These are phyloP conservation scores for Ogataea ganodermae DNA, from an alignment of 805 yeast species.

Conservation along the genomic window DNA sequence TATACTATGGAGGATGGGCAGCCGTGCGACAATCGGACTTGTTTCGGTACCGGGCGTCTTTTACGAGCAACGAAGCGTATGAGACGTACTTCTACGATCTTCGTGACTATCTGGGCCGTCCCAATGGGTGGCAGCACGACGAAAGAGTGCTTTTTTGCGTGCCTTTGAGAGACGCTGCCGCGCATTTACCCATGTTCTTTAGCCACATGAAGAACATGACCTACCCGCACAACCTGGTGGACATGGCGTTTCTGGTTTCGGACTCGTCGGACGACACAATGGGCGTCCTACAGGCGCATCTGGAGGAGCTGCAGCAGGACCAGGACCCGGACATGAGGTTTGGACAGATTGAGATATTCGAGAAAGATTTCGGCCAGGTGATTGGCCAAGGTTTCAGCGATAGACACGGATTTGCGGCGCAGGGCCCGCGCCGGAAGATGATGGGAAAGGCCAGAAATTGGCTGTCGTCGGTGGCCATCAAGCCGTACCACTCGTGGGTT, in stretches of 20 bases:
- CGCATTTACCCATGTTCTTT: conserved; percentile 63
- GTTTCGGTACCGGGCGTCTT: conserved; percentile 21
- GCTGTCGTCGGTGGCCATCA: conserved; percentile 82
- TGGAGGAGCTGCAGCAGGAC: conserved; percentile 65
- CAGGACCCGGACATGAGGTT: conserved; percentile 63
- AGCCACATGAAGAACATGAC: conserved; percentile 57
- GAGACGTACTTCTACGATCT: conserved; percentile 41
- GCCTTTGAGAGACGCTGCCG: conserved; percentile 60
- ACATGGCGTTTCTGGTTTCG: conserved; percentile 78
- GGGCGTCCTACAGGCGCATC: conserved; percentile 58
- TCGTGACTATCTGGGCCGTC: conserved; percentile 42
- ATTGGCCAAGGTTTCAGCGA: conserved; percentile 93
- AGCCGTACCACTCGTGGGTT: conserved; percentile 93
- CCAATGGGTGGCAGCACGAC: conserved; percentile 55
- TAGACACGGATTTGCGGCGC: conserved; percentile 94
- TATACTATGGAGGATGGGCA: conserved; percentile 2
- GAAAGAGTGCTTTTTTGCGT: conserved; percentile 58
- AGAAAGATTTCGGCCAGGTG: conserved; percentile 90
- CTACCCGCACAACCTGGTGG: conserved; percentile 58
- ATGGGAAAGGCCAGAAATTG: conserved; percentile 97
- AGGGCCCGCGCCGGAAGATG: conserved; percentile 89
- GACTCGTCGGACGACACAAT: conserved; percentile 90
- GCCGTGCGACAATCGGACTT: conserved; percentile 4
- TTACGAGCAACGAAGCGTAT: conserved; percentile 10
- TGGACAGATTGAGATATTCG: conserved; percentile 84